Percentiles rank a stretch among this genome's conserved stretches.
Conservation (phyloP, 1,139 yeast genomes). For the Zygoascus hellenicus region DNA sequence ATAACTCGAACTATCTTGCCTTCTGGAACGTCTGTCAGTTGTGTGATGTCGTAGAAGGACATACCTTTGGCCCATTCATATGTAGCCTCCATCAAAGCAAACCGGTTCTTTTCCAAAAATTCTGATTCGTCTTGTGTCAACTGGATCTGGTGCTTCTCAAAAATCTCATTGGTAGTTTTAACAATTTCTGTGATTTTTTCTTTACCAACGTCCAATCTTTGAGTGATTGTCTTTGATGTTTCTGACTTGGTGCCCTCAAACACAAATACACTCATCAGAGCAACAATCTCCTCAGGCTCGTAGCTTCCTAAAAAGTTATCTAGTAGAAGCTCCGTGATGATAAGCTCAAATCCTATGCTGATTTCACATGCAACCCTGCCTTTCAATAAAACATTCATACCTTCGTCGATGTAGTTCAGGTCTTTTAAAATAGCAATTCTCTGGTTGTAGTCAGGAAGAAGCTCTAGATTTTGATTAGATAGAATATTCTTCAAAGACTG, state of each 20-base stretch:
- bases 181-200: slow-evolving; percentile 65
- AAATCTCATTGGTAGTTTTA: slow-evolving; percentile 54
- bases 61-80: slow-evolving; percentile 98
- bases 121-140: slow-evolving; percentile 82
- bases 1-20: slow-evolving; percentile 98
- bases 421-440: slow-evolving; percentile 69
- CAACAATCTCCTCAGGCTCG: slow-evolving; percentile 95
- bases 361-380: slow-evolving; percentile 87
- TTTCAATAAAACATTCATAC: slow-evolving; percentile 72
- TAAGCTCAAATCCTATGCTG: slow-evolving; percentile 85
- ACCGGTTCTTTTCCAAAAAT: slow-evolving; percentile 74
- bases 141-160: slow-evolving; percentile 61
- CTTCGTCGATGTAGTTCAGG: slow-evolving; percentile 69
- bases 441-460: slow-evolving; percentile 91
- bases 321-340: slow-evolving; percentile 79
- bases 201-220: slow-evolving; percentile 77
- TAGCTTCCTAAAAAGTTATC: slow-evolving; percentile 91
- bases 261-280: slow-evolving; percentile 83
- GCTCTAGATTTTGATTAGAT: slow-evolving; percentile 81
- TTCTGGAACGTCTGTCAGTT: slow-evolving; percentile 82
- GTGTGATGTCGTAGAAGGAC: slow-evolving; percentile 86
- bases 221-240: slow-evolving; percentile 61
- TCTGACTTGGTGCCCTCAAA: slow-evolving; percentile 74
- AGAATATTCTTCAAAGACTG: slow-evolving; percentile 53
- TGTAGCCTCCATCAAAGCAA: slow-evolving; percentile 87